Evolutionary conservation across 2,329 filamentous ascomycete species (phyloP).

Genomic region (Apiospora hydei): DNA sequence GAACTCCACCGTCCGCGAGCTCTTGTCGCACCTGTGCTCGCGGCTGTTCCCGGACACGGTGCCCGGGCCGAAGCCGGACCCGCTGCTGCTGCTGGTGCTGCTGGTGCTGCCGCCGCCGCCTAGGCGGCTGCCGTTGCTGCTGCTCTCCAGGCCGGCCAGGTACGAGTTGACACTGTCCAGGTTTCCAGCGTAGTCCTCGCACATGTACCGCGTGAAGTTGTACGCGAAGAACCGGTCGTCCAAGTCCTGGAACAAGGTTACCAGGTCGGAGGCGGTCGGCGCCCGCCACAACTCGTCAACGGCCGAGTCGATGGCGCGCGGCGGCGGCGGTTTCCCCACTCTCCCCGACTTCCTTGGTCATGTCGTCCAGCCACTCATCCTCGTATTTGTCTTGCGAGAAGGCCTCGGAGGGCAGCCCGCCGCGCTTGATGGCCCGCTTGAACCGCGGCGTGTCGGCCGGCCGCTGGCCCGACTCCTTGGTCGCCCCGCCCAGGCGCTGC

Average conservation of each 20-base stretch:
- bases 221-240: neutral
- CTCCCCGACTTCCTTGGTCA: too few species aligned
- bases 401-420: neutral
- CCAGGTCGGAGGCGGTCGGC: neutral
- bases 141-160: neutral
- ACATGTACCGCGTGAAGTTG: neutral
- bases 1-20: constrained; percentile 5
- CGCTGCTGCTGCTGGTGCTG: neutral
- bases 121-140: neutral
- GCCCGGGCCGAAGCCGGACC: too few species aligned
- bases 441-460: constrained; percentile 11
- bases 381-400: neutral
- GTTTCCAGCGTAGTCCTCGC: neutral
- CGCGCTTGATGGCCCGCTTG: neutral
- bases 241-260: neutral
- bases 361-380: neutral
- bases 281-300: constrained; percentile 7
- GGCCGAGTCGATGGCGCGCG: neutral
- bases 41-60: too few species aligned
- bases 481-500: neutral
- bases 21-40: neutral
- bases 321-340: neutral
- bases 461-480: neutral
- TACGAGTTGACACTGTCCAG: neutral
- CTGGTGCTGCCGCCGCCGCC: neutral